phyloP scores from a whole-genome alignment of 1,284 basidiomycete genomes.

The Boletus sp. region DNA sequence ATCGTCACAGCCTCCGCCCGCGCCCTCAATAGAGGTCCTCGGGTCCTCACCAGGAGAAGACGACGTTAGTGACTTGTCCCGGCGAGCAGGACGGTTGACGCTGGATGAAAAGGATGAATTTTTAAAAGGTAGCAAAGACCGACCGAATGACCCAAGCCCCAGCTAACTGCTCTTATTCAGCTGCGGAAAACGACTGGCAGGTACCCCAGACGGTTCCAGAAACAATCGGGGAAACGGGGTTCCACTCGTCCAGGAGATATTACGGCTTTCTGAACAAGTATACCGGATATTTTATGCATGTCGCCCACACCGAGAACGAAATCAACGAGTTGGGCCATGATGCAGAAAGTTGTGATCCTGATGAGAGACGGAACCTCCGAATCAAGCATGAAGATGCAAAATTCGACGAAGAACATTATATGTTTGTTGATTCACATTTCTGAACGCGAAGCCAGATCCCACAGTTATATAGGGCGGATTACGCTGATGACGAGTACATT shows the following conservation, averaged over 20 bases:
- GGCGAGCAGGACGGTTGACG: constrained; percentile 38
- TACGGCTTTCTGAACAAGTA: constrained; percentile 76
- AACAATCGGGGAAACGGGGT: constrained; percentile 25
- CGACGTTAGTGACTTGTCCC: constrained; percentile 41
- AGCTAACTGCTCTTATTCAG: constrained; percentile 36
- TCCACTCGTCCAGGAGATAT: constrained; percentile 42
- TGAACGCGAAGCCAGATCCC: background rate
- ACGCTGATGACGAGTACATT: constrained; percentile 68
- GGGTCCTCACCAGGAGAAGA: constrained; percentile 24
- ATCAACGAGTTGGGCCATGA: constrained; percentile 71
- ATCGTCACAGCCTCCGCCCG: constrained; percentile 33
- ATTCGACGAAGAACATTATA: constrained; percentile 79
- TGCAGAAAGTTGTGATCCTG: constrained; percentile 46
- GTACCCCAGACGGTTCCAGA: constrained; percentile 58
- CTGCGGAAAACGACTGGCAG: constrained; percentile 74
- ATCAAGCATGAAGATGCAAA: constrained; percentile 62
- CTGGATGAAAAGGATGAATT: constrained; percentile 54
- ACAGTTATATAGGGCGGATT: constrained; percentile 60
- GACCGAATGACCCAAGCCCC: background rate
- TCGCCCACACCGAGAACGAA: constrained; percentile 70
- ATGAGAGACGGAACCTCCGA: constrained; percentile 48
- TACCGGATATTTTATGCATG: constrained; percentile 68
- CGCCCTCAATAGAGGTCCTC: constrained; percentile 65
- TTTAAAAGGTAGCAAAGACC: constrained; percentile 45
- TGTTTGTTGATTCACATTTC: constrained; percentile 43